Percentiles rank a stretch among this genome's conserved stretches.
Conservation (phyloP, 176 grass and related monocot genomes). For the Metroxylon sagu region DNA sequence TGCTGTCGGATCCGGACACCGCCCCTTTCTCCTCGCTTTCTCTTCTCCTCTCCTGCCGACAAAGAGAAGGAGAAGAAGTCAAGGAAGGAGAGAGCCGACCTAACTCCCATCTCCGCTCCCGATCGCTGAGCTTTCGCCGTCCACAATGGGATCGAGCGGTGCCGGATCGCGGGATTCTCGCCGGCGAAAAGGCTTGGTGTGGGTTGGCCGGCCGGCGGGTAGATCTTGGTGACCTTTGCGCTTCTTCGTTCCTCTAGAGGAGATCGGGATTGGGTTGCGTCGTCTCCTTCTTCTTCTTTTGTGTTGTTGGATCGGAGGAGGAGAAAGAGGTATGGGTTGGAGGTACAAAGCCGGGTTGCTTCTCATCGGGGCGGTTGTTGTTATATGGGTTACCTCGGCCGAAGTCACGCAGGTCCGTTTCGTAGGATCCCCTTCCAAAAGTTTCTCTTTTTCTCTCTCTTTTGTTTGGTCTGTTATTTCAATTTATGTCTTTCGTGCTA, state of each 20-base stretch:
- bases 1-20: no score
- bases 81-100: background rate
- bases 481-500: no score
- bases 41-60: background rate
- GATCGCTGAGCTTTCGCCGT: background rate
- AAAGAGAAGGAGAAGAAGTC: background rate
- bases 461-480: background rate
- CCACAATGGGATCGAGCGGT: background rate
- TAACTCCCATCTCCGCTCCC: background rate
- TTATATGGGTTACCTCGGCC: constrained; percentile 97
- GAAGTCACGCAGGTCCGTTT: constrained; percentile 81
- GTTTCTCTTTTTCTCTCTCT: constrained; percentile 1
- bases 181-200: background rate
- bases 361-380: constrained; percentile 73
- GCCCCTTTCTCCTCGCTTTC: background rate
- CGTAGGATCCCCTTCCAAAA: background rate
- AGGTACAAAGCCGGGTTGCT: constrained; percentile 63
- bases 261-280: background rate
- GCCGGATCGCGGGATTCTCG: background rate
- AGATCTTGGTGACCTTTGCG: background rate
- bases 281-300: background rate
- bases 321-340: constrained; percentile 29
- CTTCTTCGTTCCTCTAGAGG: background rate
- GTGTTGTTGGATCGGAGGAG: constrained; percentile 1
- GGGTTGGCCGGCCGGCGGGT: background rate